Evolutionary conservation across 129 eudicot species (phyloP).

Genomic region (Ambrosia artemisiifolia): DNA sequence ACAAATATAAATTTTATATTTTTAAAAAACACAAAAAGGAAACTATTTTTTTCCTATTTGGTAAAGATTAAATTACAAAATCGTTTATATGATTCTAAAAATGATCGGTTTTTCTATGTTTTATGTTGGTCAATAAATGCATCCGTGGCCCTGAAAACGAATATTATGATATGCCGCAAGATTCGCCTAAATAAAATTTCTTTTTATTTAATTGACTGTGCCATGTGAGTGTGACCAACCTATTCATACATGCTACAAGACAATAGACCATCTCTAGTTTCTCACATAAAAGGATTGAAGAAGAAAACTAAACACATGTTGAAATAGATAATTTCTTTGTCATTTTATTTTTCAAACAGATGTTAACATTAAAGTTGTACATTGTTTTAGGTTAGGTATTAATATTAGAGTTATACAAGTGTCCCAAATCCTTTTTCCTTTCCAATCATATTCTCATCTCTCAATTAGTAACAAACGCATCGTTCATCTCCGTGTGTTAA

Average conservation of each 20-base stretch:
- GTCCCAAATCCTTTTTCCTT: no score
- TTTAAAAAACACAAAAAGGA: background rate
- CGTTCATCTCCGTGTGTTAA: no score
- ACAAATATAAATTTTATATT: background rate
- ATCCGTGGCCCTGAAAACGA: constrained; percentile 11
- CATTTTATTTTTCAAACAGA: no score
- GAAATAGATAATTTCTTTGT: background rate
- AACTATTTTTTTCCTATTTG: background rate
- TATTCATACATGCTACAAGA: constrained; percentile 8
- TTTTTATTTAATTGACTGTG: constrained; percentile 21
- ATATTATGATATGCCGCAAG: constrained; percentile 19
- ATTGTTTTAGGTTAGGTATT: no score
- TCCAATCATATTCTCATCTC: no score
- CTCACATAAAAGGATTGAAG: background rate
- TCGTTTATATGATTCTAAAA: no score
- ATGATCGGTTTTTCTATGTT: no score
- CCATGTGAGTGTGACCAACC: constrained; percentile 26
- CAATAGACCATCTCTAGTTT: constrained; percentile 22
- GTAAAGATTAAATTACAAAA: background rate
- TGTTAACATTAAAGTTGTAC: no score
- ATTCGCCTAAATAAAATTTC: constrained; percentile 16
- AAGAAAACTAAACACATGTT: background rate
- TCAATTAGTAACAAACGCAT: no score
- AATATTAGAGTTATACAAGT: no score
- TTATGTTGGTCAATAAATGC: constrained; percentile 9